Evolutionary conservation across 306 rosid genomes (phyloP), one percentile per base, ranked within the genome.

Genomic region (Trifolium repens): DNA sequence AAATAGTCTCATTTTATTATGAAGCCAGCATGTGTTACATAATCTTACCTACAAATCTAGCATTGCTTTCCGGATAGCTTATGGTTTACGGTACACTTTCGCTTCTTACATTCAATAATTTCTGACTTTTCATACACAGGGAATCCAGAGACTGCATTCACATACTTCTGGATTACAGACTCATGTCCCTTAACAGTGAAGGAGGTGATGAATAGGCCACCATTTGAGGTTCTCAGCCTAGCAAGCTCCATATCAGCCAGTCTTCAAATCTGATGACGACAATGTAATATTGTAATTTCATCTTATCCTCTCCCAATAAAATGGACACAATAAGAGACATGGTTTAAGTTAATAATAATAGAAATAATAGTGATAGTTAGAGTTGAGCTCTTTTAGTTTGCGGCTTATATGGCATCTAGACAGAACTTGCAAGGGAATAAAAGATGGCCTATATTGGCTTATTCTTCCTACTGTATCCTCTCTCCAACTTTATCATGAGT

Each of bases 131-230:
- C 15, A 73, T 75, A 44, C 17, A 43, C 91, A 94, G 99, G 96
- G 82, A 71, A 83, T 68, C 96, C 96, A 5, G 93, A 81, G 84
- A 71, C 73, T 15, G 97, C 89, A 39, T 87, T 94, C 73, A 77
- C 88, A 24, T 94, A 88, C 85, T 94, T 94, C 84, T 92, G 99
- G 99, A 92, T 94, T 67, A 89, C 99, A 59, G 99, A 94, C 77
- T 94, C 97, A 32, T 94, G 97, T 71, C 97, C 99, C 26, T 52
- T 84, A 76, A 90, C 99, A 0, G 96, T 87, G 75, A 87, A 79
- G 76, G 92, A 85, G 14, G 92, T 94, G 77, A 80, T n/a, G 84
- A 78, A 81, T 74, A 92, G 39, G 61, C 87, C 87, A 54, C 99
- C 99, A 13, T 94, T 94, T 84, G 96, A 94, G 85, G 79, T 93